Conservation (phyloP, 352 stramenopile species). For the Pythium dissotocum region DNA sequence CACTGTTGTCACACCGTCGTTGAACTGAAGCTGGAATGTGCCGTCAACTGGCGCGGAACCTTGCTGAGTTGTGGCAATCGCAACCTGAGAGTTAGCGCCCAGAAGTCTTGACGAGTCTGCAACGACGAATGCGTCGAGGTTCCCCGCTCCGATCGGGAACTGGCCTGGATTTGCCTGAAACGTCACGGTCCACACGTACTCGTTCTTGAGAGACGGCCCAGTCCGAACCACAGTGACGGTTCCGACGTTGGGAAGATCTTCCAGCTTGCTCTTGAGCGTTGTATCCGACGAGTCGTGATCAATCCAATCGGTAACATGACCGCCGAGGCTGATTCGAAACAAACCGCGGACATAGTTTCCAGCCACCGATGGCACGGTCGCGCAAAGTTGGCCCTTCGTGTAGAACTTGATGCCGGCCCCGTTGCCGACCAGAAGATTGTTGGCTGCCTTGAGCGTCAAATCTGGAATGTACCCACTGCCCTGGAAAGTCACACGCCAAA, state of each 20-base stretch:
- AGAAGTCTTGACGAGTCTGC: slow-evolving; percentile 44
- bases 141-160: slow-evolving; percentile 84
- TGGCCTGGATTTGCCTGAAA: slow-evolving; percentile 92
- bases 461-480: slow-evolving; percentile 91
- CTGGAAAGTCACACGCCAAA: slow-evolving; percentile 92
- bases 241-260: slow-evolving; percentile 93
- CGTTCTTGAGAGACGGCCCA: slow-evolving; percentile 82
- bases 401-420: slow-evolving; percentile 83
- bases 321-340: slow-evolving; percentile 89
- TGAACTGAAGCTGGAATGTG: slow-evolving; percentile 57
- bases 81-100: slow-evolving; percentile 45
- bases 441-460: slow-evolving; percentile 69
- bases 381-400: slow-evolving; percentile 52
- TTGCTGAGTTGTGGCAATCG: slow-evolving; percentile 34
- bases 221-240: slow-evolving; percentile 84
- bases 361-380: slow-evolving; percentile 44
- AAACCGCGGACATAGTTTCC: slow-evolving; percentile 89
- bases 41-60: slow-evolving; percentile 66
- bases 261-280: slow-evolving; percentile 88
- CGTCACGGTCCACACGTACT: slow-evolving; percentile 94
- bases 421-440: slow-evolving; percentile 87
- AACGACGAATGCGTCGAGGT: slow-evolving; percentile 47
- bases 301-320: slow-evolving; percentile 88
- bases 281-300: slow-evolving; percentile 92
- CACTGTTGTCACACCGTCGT: slow-evolving; percentile 40